phyloP scores from a whole-genome alignment of 2,329 filamentous ascomycete genomes.

The Sordariomycetes sp. region DNA sequence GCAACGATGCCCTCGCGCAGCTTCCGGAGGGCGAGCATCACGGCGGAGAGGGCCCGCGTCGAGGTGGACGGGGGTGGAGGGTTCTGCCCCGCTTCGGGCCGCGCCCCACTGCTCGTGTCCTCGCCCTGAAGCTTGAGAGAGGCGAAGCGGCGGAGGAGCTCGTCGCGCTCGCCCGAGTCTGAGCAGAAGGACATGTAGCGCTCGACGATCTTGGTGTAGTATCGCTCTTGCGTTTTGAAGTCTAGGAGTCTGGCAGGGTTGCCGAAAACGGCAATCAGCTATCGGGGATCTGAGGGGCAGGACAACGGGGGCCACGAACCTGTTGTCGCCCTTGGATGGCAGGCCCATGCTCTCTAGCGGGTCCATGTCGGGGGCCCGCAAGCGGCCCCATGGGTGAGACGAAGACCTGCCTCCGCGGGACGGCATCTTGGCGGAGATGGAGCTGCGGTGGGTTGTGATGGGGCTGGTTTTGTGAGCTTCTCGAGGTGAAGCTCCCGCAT shows the following conservation, averaged over 20 bases:
- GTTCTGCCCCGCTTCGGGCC: not conserved
- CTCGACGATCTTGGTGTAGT: slow-evolving; percentile 79
- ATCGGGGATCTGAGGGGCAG: not conserved
- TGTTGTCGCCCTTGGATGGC: slow-evolving; percentile 82
- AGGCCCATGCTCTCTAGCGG: slow-evolving; percentile 73
- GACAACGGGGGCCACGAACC: slow-evolving; percentile 38
- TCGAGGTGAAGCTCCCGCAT: not conserved
- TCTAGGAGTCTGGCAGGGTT: slow-evolving; percentile 50
- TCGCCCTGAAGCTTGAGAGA: slow-evolving; percentile 32
- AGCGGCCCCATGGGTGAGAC: slow-evolving; percentile 54
- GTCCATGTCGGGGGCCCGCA: slow-evolving; percentile 67
- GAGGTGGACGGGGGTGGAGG: slow-evolving; percentile 17
- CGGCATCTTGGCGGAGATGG: not conserved
- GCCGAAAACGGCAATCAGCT: not conserved
- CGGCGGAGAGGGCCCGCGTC: slow-evolving; percentile 56
- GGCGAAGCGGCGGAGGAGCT: slow-evolving; percentile 65
- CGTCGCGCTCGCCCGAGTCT: slow-evolving; percentile 56
- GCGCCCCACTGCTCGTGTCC: not conserved
- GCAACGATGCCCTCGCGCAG: slow-evolving; percentile 83
- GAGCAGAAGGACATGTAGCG: slow-evolving; percentile 87
- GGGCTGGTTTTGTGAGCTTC: not conserved
- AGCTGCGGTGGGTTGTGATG: not conserved
- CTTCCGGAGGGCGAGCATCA: slow-evolving; percentile 81
- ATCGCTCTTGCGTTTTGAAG: slow-evolving; percentile 68
- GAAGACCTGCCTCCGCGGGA: slow-evolving; percentile 15